phyloP scores from a whole-genome alignment of 345 rosid species.

The Rhizophora apiculata region DNA sequence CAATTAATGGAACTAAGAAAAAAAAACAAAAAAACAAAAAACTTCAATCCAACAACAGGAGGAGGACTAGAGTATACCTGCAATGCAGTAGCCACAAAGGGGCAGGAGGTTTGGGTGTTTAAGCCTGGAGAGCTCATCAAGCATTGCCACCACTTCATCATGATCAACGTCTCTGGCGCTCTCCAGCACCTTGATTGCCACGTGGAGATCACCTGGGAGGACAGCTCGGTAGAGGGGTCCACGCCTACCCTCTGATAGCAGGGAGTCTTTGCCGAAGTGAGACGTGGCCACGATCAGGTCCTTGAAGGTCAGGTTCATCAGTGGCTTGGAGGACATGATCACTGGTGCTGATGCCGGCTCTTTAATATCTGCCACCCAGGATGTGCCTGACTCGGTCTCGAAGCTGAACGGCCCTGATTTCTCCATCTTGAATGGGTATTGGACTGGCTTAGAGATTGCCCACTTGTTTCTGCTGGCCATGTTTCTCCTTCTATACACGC shows the following conservation, averaged over 20 bases:
- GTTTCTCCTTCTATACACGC: conserved; percentile 35
- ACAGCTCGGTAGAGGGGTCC: conserved; percentile 85
- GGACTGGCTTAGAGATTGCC: conserved; percentile 83
- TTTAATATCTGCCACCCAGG: conserved; percentile 90
- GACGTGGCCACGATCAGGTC: conserved; percentile 96
- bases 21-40: background rate
- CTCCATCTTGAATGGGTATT: conserved; percentile 60
- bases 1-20: no score
- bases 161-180: conserved; percentile 49
- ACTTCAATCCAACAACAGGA: background rate
- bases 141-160: conserved; percentile 48
- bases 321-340: conserved; percentile 77
- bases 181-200: conserved; percentile 88
- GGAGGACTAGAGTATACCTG: conserved; percentile 40
- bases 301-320: conserved; percentile 82
- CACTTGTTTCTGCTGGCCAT: conserved; percentile 52
- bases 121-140: conserved; percentile 67
- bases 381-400: conserved; percentile 82
- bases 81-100: conserved; percentile 91
- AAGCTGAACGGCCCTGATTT: conserved; percentile 90
- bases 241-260: conserved; percentile 70
- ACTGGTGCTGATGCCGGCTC: conserved; percentile 86
- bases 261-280: conserved; percentile 78
- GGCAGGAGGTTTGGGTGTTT: conserved; percentile 82
- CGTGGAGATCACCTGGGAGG: conserved; percentile 84